Evolutionary conservation across 1,284 basidiomycete species (phyloP), one percentile per base, ranked within the genome.

Genomic region (Apiotrichum akiyoshidainum): DNA sequence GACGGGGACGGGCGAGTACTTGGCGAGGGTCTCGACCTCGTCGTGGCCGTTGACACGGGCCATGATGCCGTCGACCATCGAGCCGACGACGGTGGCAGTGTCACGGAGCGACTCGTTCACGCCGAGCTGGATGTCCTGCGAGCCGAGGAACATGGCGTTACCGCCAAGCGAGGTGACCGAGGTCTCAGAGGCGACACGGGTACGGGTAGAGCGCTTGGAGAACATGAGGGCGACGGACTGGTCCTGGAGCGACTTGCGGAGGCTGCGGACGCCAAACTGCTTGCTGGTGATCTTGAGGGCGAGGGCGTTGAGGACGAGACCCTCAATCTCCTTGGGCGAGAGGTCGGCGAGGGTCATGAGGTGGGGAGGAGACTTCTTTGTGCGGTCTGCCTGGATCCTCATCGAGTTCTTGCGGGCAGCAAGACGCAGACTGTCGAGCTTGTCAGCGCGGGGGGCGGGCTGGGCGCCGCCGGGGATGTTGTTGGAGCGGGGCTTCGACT

Each of bases 51-150:
- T 91, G 1, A 99, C 95, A 49, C 96, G 87, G 21, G 95, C 96
- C 80, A 99, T 97, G 65, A 99, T 92, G 19, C 95, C 96, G 77
- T 98, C 88, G 57, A 88, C 89, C 94, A 99, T 97, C 17, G 90
- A 90, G 19, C 90, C 87, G 62, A 96, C 84, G 16, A 99, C 90
- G 59, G 71, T 75, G 14, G 91, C 88, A 0, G 90, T 87, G 79
- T 99, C 96, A 51, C 88, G 82, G 19, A 87, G 75, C 45, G 81
- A 86, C 83, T 99, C 95, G 77, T 98, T 99, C 37, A 98, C 94
- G 54, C 95, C 95, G 35, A 99, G 82, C 72, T 99, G 95, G 60
- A 98, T 96, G 74, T 99, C 95, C 1, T 88, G 86, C 45, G 81
- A 81, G 2, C 93, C 91, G n/a, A 99, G 81, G 79, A 98, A 99